Evolutionary conservation across 2,329 filamentous ascomycete species (phyloP).

Genomic region (Curvularia eragrostidis): DNA sequence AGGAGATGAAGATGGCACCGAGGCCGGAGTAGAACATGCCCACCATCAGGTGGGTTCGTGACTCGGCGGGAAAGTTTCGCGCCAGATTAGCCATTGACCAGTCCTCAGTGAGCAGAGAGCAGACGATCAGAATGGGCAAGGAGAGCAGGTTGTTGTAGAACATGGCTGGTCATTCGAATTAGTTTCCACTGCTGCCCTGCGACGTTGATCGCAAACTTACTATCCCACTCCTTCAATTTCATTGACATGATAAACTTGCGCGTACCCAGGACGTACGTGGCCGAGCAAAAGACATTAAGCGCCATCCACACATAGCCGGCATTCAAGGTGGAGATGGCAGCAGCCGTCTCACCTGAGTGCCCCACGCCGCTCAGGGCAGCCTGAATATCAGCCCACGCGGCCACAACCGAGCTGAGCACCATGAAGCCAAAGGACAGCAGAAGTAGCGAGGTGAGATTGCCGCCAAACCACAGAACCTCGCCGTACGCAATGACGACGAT

Average conservation of each 20-base stretch:
- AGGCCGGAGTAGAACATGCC: constrained; percentile 95
- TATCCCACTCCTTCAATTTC: constrained; percentile 99
- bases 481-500: constrained; percentile 98
- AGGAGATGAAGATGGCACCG: constrained; percentile 95
- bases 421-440: constrained; percentile 95
- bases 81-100: constrained; percentile 85
- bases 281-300: constrained; percentile 92
- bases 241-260: constrained; percentile 98
- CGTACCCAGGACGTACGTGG: constrained; percentile 89
- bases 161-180: constrained; percentile 71
- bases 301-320: constrained; percentile 2
- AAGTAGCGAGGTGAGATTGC: constrained; percentile 83
- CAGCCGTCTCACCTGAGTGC: constrained; percentile 62
- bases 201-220: constrained; percentile 62
- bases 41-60: constrained; percentile 78
- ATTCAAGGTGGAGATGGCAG: constrained; percentile 73
- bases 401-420: constrained; percentile 91
- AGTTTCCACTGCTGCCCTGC: background rate
- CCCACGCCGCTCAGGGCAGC: constrained; percentile 73
- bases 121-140: constrained; percentile 85
- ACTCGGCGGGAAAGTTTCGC: constrained; percentile 83
- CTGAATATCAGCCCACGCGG: constrained; percentile 96
- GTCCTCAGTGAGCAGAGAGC: constrained; percentile 84
- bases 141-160: constrained; percentile 99
- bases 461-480: constrained; percentile 97